These are phyloP conservation scores for Candida namnaoensis DNA, from an alignment of 805 yeast species.

Conservation along the genomic window DNA sequence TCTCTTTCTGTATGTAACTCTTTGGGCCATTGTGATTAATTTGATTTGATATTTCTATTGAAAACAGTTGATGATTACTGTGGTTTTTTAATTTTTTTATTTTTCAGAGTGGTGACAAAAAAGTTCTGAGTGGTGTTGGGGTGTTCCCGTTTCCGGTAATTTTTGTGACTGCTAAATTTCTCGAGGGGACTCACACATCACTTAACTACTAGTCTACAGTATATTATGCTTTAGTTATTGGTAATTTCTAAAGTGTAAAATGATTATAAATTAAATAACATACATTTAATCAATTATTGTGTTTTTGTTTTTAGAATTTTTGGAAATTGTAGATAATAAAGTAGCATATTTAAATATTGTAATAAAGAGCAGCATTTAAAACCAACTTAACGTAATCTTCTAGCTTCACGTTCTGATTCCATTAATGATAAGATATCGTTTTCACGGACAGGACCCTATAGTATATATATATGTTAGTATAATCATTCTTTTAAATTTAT, in stretches of 20 bases:
- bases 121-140: not conserved
- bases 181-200: not conserved
- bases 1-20: slow-evolving; percentile 99
- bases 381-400: slow-evolving; percentile 69
- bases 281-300: not conserved
- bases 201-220: too few relatives aligned
- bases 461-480: too few relatives aligned
- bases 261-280: not conserved
- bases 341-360: too few relatives aligned
- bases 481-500: too few relatives aligned
- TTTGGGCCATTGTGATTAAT: slow-evolving; percentile 77
- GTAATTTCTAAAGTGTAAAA: too few relatives aligned
- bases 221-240: too few relatives aligned
- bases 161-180: not conserved
- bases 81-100: too few relatives aligned
- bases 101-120: not conserved
- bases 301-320: too few relatives aligned
- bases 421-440: slow-evolving; percentile 97
- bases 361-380: too few relatives aligned
- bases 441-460: slow-evolving; percentile 85
- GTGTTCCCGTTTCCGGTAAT: not conserved
- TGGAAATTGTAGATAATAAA: too few relatives aligned
- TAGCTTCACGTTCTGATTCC: slow-evolving; percentile 99
- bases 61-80: too few relatives aligned
- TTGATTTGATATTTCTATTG: not conserved